A percentile compares a stretch with the other conserved stretches of the same genome.
Conservation (phyloP, 768 basidiomycete species). For the Leccinum truebloodii region DNA sequence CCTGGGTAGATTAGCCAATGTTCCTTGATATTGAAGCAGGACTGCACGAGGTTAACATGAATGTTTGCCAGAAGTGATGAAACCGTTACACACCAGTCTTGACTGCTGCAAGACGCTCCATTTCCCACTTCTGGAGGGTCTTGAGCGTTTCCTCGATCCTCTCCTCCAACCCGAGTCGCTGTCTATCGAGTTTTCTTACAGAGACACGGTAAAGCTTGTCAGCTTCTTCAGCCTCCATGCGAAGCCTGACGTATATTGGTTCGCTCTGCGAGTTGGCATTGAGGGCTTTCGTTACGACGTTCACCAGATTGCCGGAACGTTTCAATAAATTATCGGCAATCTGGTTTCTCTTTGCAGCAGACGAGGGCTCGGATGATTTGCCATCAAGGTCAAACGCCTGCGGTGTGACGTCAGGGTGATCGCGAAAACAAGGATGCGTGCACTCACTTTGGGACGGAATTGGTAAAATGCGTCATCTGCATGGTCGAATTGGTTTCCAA, state of each 20-base stretch:
- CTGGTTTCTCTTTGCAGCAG: conserved; percentile 32
- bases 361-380: conserved; percentile 25
- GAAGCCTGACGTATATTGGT: conserved; percentile 66
- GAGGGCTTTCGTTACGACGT: conserved; percentile 72
- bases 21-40: conserved; percentile 84
- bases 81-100: conserved; percentile 63
- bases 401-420: conserved; percentile 21
- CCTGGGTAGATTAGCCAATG: conserved; percentile 70
- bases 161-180: conserved; percentile 85
- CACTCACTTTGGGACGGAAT: conserved; percentile 72
- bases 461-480: conserved; percentile 45
- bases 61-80: background rate
- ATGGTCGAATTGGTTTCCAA: conserved; percentile 80
- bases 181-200: conserved; percentile 81
- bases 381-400: conserved; percentile 34
- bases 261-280: conserved; percentile 50
- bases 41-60: conserved; percentile 41
- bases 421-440: conserved; percentile 12
- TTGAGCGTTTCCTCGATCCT: conserved; percentile 82
- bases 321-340: conserved; percentile 62
- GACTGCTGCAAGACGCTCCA: conserved; percentile 77
- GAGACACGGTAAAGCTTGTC: conserved; percentile 78
- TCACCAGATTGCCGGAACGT: conserved; percentile 68
- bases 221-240: conserved; percentile 79
- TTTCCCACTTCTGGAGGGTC: conserved; percentile 81